Percentiles rank a stretch among this genome's conserved stretches.
phyloP scores from a whole-genome alignment of 2,329 filamentous ascomycete species.

The Penicillium sp. region DNA sequence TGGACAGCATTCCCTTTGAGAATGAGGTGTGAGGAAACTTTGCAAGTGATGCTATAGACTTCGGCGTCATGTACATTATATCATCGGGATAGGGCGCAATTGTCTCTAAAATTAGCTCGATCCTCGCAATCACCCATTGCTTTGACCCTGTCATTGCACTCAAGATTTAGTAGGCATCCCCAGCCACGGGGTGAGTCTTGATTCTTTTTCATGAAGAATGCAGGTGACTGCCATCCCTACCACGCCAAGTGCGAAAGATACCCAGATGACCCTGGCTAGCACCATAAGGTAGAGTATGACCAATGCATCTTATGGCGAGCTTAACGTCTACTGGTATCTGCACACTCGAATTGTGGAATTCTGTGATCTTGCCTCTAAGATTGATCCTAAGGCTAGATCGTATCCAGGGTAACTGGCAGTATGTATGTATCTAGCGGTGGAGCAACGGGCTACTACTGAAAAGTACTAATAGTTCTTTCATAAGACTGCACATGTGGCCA shows the following conservation, averaged over 20 bases:
- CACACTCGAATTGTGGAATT: too few relatives aligned
- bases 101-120: neutral
- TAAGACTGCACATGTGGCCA: too few relatives aligned
- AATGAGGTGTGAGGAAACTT: conserved; percentile 44
- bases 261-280: neutral
- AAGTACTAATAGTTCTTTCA: too few relatives aligned
- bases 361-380: too few relatives aligned
- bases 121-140: neutral
- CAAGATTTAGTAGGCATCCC: neutral
- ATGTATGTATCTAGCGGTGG: too few relatives aligned
- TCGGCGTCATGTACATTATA: conserved; percentile 13
- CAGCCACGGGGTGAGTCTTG: neutral
- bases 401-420: too few relatives aligned
- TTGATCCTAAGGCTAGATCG: too few relatives aligned
- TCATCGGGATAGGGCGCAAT: neutral
- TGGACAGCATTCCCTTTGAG: conserved; percentile 54
- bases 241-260: neutral
- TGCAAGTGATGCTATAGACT: neutral
- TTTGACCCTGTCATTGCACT: neutral
- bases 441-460: too few relatives aligned
- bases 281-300: neutral
- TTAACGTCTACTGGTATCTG: too few relatives aligned
- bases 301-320: too few relatives aligned
- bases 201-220: neutral
- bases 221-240: neutral